Evolutionary conservation across 2,329 filamentous ascomycete genomes (phyloP).

Genomic region (Xylariaceae sp.): DNA sequence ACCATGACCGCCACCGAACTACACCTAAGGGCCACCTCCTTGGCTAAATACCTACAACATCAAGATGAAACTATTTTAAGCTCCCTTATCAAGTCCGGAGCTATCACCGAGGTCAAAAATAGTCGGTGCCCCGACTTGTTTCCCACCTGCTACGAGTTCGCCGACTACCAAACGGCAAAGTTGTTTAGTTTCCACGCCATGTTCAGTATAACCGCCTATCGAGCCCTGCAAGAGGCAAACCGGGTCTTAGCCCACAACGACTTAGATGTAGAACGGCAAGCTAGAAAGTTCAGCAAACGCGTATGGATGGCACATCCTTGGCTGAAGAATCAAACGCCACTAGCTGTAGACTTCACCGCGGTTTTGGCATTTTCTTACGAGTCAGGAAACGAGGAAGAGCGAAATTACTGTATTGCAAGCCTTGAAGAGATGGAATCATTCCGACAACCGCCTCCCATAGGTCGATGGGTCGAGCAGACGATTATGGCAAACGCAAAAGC

Average conservation of each 20-base stretch:
- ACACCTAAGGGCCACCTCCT: constrained; percentile 25
- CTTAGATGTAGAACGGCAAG: constrained; percentile 27
- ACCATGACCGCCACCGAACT: constrained; percentile 34
- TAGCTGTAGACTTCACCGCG: constrained; percentile 37
- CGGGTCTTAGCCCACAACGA: constrained; percentile 26
- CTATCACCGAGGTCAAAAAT: constrained; percentile 33
- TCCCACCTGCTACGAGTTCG: constrained; percentile 35
- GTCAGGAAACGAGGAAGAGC: constrained; percentile 33
- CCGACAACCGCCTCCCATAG: constrained; percentile 35
- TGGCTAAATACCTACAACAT: constrained; percentile 30
- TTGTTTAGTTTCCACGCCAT: constrained; percentile 35
- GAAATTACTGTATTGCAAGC: constrained; percentile 30
- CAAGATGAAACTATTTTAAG: constrained; percentile 30
- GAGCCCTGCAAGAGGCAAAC: constrained; percentile 35
- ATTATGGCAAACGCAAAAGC: constrained; percentile 40
- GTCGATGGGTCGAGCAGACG: constrained; percentile 35
- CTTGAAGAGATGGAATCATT: constrained; percentile 36
- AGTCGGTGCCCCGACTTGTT: constrained; percentile 26
- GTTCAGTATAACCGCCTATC: constrained; percentile 32
- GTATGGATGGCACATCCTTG: constrained; percentile 37
- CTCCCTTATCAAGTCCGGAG: constrained; percentile 27
- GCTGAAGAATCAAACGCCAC: constrained; percentile 33
- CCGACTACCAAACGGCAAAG: constrained; percentile 35
- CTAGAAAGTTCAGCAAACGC: constrained; percentile 31
- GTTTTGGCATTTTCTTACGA: constrained; percentile 37